phyloP scores from a whole-genome alignment of 176 grass and related monocot species.

The Aegilops tauschii region DNA sequence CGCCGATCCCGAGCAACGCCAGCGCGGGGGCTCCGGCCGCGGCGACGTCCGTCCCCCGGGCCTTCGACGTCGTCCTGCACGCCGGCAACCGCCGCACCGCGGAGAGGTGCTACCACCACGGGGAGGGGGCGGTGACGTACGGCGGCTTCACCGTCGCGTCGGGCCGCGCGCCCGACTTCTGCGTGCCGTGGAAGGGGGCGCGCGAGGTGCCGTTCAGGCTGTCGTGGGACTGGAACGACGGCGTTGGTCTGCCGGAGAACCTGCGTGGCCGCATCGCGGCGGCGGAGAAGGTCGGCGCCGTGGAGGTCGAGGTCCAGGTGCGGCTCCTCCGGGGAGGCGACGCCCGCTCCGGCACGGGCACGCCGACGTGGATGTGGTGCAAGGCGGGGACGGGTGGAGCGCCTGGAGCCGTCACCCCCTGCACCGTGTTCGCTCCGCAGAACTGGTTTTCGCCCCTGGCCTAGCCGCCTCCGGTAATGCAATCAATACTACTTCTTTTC shows the following conservation, averaged over 20 bases:
- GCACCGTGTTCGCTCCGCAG: slow-evolving; percentile 10
- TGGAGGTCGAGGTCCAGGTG: slow-evolving; percentile 27
- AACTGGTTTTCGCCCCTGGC: background rate
- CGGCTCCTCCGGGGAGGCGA: background rate
- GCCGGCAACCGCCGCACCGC: slow-evolving; percentile 24
- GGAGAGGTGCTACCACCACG: slow-evolving; percentile 15
- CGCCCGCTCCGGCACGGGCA: background rate
- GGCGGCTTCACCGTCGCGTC: slow-evolving; percentile 18
- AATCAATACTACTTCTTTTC: background rate
- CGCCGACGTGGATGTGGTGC: slow-evolving; percentile 29
- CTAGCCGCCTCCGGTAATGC: background rate
- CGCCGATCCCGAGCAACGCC: background rate
- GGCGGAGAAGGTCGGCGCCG: background rate
- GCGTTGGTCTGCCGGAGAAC: background rate
- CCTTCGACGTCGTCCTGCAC: slow-evolving; percentile 17
- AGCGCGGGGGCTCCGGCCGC: background rate
- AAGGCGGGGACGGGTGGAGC: background rate
- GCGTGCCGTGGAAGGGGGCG: background rate
- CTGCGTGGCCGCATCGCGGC: background rate
- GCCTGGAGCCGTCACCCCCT: background rate
- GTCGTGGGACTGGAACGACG: background rate
- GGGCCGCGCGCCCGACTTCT: background rate
- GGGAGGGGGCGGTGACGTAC: background rate
- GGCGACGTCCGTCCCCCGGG: background rate
- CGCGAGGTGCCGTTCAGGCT: background rate